Conservation (phyloP, 2,329 filamentous ascomycete species). For the Penicillium thymicola region DNA sequence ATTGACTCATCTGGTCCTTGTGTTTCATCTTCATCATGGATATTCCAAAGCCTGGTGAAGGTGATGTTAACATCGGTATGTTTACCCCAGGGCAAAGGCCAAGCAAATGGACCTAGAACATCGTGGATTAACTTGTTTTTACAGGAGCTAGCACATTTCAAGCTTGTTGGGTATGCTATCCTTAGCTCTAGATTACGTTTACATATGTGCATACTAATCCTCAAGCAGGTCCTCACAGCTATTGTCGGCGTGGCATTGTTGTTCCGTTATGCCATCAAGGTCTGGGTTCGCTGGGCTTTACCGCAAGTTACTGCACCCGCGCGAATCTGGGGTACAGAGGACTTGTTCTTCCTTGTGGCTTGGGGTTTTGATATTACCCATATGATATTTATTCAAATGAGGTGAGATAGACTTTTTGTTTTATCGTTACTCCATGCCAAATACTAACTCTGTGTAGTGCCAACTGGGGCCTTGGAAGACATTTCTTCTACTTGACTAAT, state of each 20-base stretch:
- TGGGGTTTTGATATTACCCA: constrained; percentile 33
- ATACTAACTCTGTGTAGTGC: constrained; percentile 17
- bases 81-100: background rate
- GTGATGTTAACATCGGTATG: constrained; percentile 24
- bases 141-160: constrained; percentile 17
- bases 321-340: constrained; percentile 35
- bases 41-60: constrained; percentile 19
- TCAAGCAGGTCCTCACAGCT: constrained; percentile 19
- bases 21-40: constrained; percentile 12
- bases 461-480: constrained; percentile 32
- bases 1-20: background rate
- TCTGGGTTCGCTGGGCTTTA: constrained; percentile 33
- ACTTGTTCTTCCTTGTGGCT: constrained; percentile 29
- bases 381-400: constrained; percentile 32
- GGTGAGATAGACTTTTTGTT: constrained; percentile 18
- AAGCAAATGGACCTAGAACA: background rate
- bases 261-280: constrained; percentile 27
- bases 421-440: no score
- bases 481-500: constrained; percentile 30
- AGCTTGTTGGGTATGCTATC: constrained; percentile 21
- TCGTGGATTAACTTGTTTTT: background rate
- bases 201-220: background rate
- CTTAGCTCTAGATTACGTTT: background rate
- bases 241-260: constrained; percentile 20
- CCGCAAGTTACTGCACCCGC: constrained; percentile 32